These are phyloP conservation scores for Solanum hybrid DNA, from an alignment of 305 asterid genomes.

Conservation along the genomic window DNA sequence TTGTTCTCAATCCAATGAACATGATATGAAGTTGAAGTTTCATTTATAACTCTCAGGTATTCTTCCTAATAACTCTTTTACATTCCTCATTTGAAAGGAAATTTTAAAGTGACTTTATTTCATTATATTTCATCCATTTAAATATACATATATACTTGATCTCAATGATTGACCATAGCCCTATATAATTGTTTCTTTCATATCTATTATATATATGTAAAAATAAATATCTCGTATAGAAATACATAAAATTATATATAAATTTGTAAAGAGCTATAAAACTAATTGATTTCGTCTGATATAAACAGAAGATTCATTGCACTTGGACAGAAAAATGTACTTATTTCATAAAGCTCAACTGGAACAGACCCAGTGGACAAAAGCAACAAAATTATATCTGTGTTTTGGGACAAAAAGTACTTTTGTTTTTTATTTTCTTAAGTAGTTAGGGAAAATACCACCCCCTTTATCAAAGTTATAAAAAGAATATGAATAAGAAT, in stretches of 20 bases:
- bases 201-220: too few relatives aligned
- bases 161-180: not conserved
- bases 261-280: too few relatives aligned
- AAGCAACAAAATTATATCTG: not conserved
- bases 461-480: not conserved
- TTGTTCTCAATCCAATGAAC: not conserved
- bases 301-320: not conserved
- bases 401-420: not conserved
- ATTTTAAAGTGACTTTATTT: too few relatives aligned
- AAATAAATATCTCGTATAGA: not conserved
- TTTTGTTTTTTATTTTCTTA: not conserved
- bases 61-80: too few relatives aligned
- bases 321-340: not conserved
- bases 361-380: not conserved
- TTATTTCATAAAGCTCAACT: not conserved
- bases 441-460: not conserved
- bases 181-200: not conserved
- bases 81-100: too few relatives aligned
- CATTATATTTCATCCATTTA: too few relatives aligned
- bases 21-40: not conserved
- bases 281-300: not conserved
- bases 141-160: too few relatives aligned
- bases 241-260: not conserved
- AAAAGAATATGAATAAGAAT: not conserved
- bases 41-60: too few relatives aligned